Percentiles rank a stretch among this genome's conserved stretches.
phyloP scores from a whole-genome alignment of 768 basidiomycete species.

The Mycena sanguinolenta region DNA sequence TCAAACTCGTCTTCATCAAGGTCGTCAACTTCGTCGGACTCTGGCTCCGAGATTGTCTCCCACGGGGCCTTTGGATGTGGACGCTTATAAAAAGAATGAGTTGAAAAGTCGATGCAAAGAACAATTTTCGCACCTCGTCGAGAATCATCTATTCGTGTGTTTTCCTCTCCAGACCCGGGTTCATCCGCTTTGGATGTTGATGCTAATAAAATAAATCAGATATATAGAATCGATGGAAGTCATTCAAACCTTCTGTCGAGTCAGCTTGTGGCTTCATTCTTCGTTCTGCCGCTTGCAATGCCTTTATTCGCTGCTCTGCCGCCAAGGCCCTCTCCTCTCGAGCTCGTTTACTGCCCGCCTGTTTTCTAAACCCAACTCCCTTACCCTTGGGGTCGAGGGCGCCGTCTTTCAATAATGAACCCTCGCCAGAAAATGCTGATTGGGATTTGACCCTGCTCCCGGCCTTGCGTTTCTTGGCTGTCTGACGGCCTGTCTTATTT shows the following conservation, averaged over 20 bases:
- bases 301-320: constrained; percentile 71
- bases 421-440: constrained; percentile 70
- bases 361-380: constrained; percentile 79
- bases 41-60: constrained; percentile 1
- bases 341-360: constrained; percentile 82
- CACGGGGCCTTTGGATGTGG: constrained; percentile 7
- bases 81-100: not conserved
- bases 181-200: constrained; percentile 9
- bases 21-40: constrained; percentile 2
- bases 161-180: constrained; percentile 7
- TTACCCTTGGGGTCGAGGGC: constrained; percentile 51
- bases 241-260: constrained; percentile 35
- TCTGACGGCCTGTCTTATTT: constrained; percentile 70
- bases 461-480: constrained; percentile 76
- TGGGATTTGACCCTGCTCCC: constrained; percentile 77
- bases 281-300: constrained; percentile 52
- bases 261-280: constrained; percentile 59
- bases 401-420: constrained; percentile 63
- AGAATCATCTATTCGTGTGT: not conserved
- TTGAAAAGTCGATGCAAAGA: not conserved
- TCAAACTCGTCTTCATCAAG: not conserved
- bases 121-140: constrained; percentile 31
- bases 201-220: not conserved
- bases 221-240: too few relatives aligned
- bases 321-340: constrained; percentile 84